These are phyloP conservation scores for Daldinia childiae DNA, from an alignment of 495 filamentous ascomycete genomes.

Conservation along the genomic window DNA sequence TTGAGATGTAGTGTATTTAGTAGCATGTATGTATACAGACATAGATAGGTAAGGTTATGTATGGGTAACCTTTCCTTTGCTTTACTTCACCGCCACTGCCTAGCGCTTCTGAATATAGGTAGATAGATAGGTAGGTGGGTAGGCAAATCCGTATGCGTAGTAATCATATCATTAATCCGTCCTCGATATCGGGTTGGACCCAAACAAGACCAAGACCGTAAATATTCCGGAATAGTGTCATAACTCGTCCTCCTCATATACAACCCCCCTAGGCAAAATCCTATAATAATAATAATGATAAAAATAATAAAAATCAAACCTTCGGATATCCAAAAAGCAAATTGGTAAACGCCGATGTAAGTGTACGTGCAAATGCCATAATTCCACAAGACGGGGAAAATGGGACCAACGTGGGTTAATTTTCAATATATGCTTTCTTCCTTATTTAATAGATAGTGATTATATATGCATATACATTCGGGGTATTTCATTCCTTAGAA, in stretches of 20 bases:
- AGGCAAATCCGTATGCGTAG: not conserved
- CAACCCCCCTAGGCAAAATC: not conserved
- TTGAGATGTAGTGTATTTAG: not conserved
- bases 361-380: constrained; percentile 17
- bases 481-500: constrained; percentile 40
- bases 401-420: not conserved
- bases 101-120: not conserved
- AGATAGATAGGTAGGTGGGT: too few relatives aligned
- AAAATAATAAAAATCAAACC: not conserved
- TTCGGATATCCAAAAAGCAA: not conserved
- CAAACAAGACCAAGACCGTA: not conserved
- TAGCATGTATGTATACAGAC: too few relatives aligned
- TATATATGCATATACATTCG: constrained; percentile 33
- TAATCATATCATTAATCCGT: not conserved
- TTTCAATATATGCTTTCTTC: constrained; percentile 5
- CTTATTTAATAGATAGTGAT: constrained; percentile 5
- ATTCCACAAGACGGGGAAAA: not conserved
- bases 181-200: not conserved
- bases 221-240: not conserved
- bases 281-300: too few relatives aligned
- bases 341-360: constrained; percentile 18
- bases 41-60: not conserved
- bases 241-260: not conserved
- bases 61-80: too few relatives aligned
- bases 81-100: not conserved